Conservation (phyloP, 345 rosid genomes). For the Toxicodendron radicans region DNA sequence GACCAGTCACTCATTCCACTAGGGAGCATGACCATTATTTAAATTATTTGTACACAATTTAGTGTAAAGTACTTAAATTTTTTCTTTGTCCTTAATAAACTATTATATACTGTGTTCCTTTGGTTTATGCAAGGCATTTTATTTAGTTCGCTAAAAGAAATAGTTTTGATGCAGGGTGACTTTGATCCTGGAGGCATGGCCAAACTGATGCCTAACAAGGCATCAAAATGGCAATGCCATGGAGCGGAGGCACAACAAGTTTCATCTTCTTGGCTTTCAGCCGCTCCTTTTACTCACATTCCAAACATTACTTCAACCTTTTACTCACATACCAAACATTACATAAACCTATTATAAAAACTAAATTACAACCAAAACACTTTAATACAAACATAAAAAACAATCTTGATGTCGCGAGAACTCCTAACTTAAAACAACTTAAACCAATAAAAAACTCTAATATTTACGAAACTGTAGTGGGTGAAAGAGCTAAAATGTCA, state of each 20-base stretch:
- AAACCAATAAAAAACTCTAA: not conserved
- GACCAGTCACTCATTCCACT: no score
- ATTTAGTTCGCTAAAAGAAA: not conserved
- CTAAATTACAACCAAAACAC: not conserved
- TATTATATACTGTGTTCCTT: not conserved
- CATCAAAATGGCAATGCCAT: not conserved
- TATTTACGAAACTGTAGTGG: not conserved
- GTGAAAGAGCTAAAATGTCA: not conserved
- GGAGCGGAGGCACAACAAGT: not conserved
- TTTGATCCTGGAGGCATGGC: not conserved
- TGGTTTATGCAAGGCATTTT: not conserved
- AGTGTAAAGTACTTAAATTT: not conserved
- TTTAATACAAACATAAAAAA: not conserved
- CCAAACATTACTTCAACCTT: conserved; percentile 13
- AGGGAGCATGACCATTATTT: not conserved
- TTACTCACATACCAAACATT: conserved; percentile 12
- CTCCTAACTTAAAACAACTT: not conserved
- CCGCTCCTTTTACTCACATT: conserved; percentile 11
- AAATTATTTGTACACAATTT: not conserved
- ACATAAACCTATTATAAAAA: not conserved
- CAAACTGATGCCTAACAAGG: conserved; percentile 1
- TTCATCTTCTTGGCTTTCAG: not conserved
- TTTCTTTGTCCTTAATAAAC: no score
- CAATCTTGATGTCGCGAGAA: not conserved
- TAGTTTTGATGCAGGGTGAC: conserved; percentile 1